A percentile compares a stretch with the other conserved stretches of the same genome.
Conservation (phyloP, 208 protist species). For the Acanthamoeba sp. region DNA sequence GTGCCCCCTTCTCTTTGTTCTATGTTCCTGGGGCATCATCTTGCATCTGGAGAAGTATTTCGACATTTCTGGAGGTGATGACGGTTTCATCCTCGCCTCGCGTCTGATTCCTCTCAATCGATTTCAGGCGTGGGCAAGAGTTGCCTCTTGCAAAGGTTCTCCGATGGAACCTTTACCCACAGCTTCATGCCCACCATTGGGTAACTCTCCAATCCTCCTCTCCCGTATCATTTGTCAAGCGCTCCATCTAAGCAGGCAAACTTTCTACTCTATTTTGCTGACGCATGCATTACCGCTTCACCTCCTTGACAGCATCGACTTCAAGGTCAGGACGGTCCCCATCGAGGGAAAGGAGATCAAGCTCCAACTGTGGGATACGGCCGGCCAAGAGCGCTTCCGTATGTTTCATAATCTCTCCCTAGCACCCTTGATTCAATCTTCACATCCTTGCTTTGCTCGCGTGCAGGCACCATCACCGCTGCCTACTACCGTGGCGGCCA, state of each 20-base stretch:
- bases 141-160: constrained; percentile 93
- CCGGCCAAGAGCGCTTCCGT: constrained; percentile 90
- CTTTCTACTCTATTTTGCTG: neutral
- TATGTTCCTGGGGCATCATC: neutral
- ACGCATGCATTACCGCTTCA: neutral
- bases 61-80: neutral
- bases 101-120: neutral
- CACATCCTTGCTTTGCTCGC: neutral
- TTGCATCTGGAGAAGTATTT: neutral
- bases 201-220: constrained; percentile 75
- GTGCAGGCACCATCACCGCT: constrained; percentile 56
- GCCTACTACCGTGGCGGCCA: constrained; percentile 95
- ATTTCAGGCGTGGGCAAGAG: constrained; percentile 92
- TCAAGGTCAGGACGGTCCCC: constrained; percentile 94
- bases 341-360: constrained; percentile 93
- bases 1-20: neutral
- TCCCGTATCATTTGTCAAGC: neutral
- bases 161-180: constrained; percentile 94
- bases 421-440: constrained; percentile 18
- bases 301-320: constrained; percentile 90
- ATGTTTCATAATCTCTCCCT: constrained; percentile 37
- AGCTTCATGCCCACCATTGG: constrained; percentile 93
- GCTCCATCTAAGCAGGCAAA: neutral
- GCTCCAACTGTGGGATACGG: constrained; percentile 93
- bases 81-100: neutral